Conservation (phyloP, 257 asterid genomes). For the Penstemon newberryi region DNA sequence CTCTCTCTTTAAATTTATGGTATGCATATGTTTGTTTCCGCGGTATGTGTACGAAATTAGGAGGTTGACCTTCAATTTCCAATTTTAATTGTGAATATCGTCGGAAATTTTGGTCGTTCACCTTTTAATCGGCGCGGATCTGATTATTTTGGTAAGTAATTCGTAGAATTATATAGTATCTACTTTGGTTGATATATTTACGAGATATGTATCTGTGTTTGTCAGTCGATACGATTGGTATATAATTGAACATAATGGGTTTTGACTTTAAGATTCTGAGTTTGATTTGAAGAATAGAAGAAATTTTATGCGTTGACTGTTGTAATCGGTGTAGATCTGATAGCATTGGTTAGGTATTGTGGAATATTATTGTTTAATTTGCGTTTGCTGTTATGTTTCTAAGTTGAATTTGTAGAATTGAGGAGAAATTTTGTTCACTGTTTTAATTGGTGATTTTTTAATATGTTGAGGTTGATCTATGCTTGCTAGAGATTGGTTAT, state of each 20-base stretch:
- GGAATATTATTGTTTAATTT: neutral
- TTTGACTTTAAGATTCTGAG: constrained; percentile 2
- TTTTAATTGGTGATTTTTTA: constrained; percentile 5
- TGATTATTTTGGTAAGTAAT: constrained; percentile 24
- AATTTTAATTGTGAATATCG: constrained; percentile 8
- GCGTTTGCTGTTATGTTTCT: neutral
- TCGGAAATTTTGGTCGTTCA: constrained; percentile 9
- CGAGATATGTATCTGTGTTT: neutral
- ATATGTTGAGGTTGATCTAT: neutral
- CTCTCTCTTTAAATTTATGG: neutral
- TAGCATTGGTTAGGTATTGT: neutral
- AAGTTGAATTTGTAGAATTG: neutral
- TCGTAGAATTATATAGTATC: neutral
- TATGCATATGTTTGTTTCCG: neutral
- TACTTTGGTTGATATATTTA: neutral
- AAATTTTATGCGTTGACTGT: constrained; percentile 19
- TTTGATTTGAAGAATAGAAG: constrained; percentile 14
- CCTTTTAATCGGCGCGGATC: constrained; percentile 24
- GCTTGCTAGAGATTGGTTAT: neutral
- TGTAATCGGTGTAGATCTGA: constrained; percentile 25
- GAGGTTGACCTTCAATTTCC: constrained; percentile 20
- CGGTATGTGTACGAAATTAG: constrained; percentile 15
- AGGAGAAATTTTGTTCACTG: neutral
- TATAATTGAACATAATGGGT: neutral
- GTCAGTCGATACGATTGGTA: neutral